Conservation (phyloP, 768 basidiomycete genomes). For the Mycena metata region DNA sequence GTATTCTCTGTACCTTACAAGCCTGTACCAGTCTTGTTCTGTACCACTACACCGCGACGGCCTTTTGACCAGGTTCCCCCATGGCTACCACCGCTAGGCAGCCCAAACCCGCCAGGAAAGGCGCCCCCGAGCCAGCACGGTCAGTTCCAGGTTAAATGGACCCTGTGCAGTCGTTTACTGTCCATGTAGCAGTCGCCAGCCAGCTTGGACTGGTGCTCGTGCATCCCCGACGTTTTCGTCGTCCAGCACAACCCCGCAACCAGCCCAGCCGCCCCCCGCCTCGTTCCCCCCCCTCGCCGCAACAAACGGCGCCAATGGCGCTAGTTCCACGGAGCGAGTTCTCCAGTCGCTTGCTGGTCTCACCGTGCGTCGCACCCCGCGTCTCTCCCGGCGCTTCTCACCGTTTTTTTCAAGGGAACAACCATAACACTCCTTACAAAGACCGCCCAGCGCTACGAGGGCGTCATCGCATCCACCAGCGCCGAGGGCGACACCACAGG, state of each 20-base stretch:
- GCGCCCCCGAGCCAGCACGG: slow-evolving; percentile 71
- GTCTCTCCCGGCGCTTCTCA: slow-evolving; percentile 18
- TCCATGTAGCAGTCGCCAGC: slow-evolving; percentile 50
- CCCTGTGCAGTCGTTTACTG: slow-evolving; percentile 38
- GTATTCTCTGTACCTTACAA: neutral
- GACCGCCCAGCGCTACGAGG: slow-evolving; percentile 80
- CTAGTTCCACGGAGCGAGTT: slow-evolving; percentile 65
- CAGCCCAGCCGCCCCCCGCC: slow-evolving; percentile 53
- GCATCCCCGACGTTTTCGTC: slow-evolving; percentile 78
- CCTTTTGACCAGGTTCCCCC: slow-evolving; percentile 29
- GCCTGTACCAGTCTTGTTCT: neutral
- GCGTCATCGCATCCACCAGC: slow-evolving; percentile 71
- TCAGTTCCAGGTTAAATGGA: slow-evolving; percentile 42
- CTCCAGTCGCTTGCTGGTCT: slow-evolving; percentile 77
- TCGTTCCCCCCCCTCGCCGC: slow-evolving; percentile 62
- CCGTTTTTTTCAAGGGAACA: slow-evolving; percentile 67
- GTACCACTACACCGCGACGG: neutral
- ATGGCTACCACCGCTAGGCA: slow-evolving; percentile 79
- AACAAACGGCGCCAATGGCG: slow-evolving; percentile 64
- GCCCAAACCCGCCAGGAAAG: slow-evolving; percentile 75
- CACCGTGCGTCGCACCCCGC: slow-evolving; percentile 59
- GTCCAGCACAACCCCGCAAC: slow-evolving; percentile 53
- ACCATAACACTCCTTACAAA: slow-evolving; percentile 84
- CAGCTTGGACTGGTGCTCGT: slow-evolving; percentile 78
- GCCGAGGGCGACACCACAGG: slow-evolving; percentile 79